A percentile compares a stretch with the other conserved stretches of the same genome.
Evolutionary conservation across 306 rosid species (phyloP).

Genomic region (Citrullus amarus): DNA sequence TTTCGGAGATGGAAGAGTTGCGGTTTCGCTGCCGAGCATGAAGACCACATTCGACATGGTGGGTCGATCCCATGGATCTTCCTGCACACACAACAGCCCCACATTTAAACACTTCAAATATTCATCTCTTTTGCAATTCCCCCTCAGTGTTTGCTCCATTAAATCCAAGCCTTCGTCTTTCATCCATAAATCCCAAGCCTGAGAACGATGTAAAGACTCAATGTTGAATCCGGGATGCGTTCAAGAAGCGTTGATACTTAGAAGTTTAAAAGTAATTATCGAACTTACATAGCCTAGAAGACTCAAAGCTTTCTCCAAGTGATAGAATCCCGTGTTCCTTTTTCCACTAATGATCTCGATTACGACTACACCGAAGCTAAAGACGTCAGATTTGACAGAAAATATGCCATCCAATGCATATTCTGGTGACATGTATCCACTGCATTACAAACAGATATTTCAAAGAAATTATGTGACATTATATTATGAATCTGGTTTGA

Average conservation of each 20-base stretch:
- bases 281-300: conserved; percentile 42
- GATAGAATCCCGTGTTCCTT: conserved; percentile 29
- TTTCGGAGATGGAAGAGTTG: conserved; percentile 3
- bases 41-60: conserved; percentile 8
- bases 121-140: neutral
- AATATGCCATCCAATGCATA: conserved; percentile 35
- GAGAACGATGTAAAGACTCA: neutral
- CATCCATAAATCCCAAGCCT: conserved; percentile 15
- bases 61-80: conserved; percentile 3
- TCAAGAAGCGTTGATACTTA: neutral
- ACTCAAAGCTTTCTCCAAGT: conserved; percentile 20
- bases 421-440: conserved; percentile 47
- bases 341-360: conserved; percentile 44
- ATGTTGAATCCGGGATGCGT: neutral
- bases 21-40: conserved; percentile 8
- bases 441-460: neutral
- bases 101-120: conserved; percentile 8
- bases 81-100: conserved; percentile 15
- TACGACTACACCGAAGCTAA: conserved; percentile 45
- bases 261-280: neutral
- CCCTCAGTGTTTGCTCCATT: conserved; percentile 3
- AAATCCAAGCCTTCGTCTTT: conserved; percentile 24
- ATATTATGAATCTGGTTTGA: neutral
- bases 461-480: neutral
- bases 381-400: conserved; percentile 39